Evolutionary conservation across 2,329 filamentous ascomycete species (phyloP).

Genomic region (Parastagonospora nodorum): DNA sequence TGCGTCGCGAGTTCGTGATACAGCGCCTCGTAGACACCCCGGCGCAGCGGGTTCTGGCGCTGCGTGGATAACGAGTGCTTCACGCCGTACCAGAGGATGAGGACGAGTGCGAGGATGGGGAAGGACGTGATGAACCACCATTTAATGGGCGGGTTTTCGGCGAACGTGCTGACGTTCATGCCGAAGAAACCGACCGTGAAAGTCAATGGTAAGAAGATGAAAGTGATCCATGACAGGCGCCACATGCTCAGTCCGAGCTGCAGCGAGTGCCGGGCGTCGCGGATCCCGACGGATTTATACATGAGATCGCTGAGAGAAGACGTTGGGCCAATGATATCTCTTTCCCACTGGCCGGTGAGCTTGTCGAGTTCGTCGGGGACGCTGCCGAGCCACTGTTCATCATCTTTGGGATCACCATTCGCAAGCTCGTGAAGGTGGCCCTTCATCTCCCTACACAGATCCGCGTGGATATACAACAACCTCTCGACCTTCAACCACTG

Average conservation of each 20-base stretch:
- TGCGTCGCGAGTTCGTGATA: constrained; percentile 54
- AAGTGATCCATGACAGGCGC: constrained; percentile 70
- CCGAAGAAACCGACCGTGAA: constrained; percentile 57
- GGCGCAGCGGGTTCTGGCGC: constrained; percentile 52
- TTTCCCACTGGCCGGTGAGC: constrained; percentile 53
- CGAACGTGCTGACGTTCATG: constrained; percentile 58
- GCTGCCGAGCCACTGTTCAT: constrained; percentile 49
- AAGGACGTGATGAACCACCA: constrained; percentile 54
- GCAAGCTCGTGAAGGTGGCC: constrained; percentile 50
- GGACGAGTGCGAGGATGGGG: constrained; percentile 53
- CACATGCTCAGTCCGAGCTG: constrained; percentile 57
- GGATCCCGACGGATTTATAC: constrained; percentile 60
- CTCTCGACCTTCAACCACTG: constrained; percentile 60
- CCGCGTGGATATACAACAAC: constrained; percentile 56
- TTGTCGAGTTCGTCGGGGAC: constrained; percentile 52
- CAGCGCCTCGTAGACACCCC: constrained; percentile 58
- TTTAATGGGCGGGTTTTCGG: constrained; percentile 20
- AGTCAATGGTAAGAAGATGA: constrained; percentile 71
- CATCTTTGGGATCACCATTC: constrained; percentile 36
- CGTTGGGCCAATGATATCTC: constrained; percentile 58
- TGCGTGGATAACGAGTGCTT: constrained; percentile 52
- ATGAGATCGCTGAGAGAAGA: constrained; percentile 56
- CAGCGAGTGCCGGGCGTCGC: constrained; percentile 56
- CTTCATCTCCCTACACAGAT: constrained; percentile 54
- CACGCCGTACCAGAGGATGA: constrained; percentile 54